Percentiles rank a stretch among this genome's conserved stretches.
Conservation (phyloP, 2,329 filamentous ascomycete genomes). For the Paramyrothecium roridum region DNA sequence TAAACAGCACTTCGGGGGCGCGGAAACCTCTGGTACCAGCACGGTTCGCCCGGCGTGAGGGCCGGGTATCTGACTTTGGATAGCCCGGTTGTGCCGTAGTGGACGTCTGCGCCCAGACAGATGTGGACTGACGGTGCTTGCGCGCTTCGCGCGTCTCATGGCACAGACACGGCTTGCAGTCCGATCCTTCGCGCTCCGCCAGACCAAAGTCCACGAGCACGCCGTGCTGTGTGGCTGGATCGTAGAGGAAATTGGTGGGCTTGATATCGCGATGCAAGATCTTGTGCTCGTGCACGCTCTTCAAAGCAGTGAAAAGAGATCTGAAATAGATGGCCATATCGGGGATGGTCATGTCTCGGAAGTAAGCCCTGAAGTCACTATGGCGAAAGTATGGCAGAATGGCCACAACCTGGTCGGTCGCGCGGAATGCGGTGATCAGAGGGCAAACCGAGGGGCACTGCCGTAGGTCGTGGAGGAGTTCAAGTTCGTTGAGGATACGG, state of each 20-base stretch:
- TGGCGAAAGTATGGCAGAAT: slow-evolving; percentile 95
- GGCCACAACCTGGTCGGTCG: slow-evolving; percentile 91
- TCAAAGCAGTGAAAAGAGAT: slow-evolving; percentile 81
- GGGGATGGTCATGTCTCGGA: slow-evolving; percentile 78
- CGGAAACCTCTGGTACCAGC: slow-evolving; percentile 94
- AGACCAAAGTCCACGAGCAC: slow-evolving; percentile 99
- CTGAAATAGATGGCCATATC: slow-evolving; percentile 90
- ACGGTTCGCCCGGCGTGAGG: slow-evolving; percentile 86
- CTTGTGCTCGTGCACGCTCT: slow-evolving; percentile 74
- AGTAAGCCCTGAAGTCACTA: slow-evolving; percentile 92
- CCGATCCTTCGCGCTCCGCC: slow-evolving; percentile 77
- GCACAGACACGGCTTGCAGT: slow-evolving; percentile 80
- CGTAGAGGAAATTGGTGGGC: slow-evolving; percentile 95
- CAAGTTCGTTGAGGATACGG: slow-evolving; percentile 93
- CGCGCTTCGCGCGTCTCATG: slow-evolving; percentile 62
- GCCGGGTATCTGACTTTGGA: slow-evolving; percentile 84
- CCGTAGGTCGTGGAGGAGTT: slow-evolving; percentile 83
- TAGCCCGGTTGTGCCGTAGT: slow-evolving; percentile 62
- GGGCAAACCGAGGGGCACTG: slow-evolving; percentile 85
- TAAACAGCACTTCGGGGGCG: slow-evolving; percentile 93
- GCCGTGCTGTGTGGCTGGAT: slow-evolving; percentile 73
- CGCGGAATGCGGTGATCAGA: slow-evolving; percentile 93
- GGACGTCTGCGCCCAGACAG: slow-evolving; percentile 52
- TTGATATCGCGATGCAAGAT: slow-evolving; percentile 97
- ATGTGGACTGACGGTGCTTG: slow-evolving; percentile 54